These are phyloP conservation scores for Puccinia polysora DNA, from an alignment of 1,284 basidiomycete species.

Conservation along the genomic window DNA sequence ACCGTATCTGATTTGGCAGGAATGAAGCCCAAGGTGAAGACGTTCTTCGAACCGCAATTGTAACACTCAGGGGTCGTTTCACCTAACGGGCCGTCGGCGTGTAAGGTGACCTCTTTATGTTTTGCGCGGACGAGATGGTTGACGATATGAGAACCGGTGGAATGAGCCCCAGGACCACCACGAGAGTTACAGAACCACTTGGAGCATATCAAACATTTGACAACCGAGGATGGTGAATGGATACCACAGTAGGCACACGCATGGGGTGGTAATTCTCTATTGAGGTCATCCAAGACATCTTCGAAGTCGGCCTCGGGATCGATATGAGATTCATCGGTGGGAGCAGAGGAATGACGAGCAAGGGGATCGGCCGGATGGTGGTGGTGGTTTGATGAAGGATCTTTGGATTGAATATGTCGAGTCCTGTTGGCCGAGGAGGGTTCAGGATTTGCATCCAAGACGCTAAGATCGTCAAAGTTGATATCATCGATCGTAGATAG, in stretches of 20 bases:
- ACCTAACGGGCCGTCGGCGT: conserved; percentile 88
- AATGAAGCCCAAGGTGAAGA: conserved; percentile 98
- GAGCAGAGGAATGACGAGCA: background rate
- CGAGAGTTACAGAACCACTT: conserved; percentile 99
- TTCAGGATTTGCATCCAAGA: conserved; percentile 30
- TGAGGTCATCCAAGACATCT: conserved; percentile 76
- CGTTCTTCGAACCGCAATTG: conserved; percentile 99
- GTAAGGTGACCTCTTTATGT: conserved; percentile 96
- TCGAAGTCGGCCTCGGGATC: conserved; percentile 71
- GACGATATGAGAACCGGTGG: conserved; percentile 76
- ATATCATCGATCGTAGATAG: conserved; percentile 37
- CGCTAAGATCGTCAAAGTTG: conserved; percentile 35
- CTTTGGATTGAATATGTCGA: no score
- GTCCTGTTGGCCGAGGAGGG: background rate
- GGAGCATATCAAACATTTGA: conserved; percentile 88
- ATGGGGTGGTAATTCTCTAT: conserved; percentile 77
- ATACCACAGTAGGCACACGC: conserved; percentile 99
- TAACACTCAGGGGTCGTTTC: conserved; percentile 94
- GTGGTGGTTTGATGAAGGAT: conserved; percentile 7
- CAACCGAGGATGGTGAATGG: conserved; percentile 91
- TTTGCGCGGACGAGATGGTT: conserved; percentile 98
- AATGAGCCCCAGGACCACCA: conserved; percentile 72
- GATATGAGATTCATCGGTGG: background rate
- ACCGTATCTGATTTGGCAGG: conserved; percentile 98
- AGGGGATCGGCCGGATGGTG: background rate